Evolutionary conservation across 1,284 basidiomycete species (phyloP).

Genomic region (Sporisorium graminicola): DNA sequence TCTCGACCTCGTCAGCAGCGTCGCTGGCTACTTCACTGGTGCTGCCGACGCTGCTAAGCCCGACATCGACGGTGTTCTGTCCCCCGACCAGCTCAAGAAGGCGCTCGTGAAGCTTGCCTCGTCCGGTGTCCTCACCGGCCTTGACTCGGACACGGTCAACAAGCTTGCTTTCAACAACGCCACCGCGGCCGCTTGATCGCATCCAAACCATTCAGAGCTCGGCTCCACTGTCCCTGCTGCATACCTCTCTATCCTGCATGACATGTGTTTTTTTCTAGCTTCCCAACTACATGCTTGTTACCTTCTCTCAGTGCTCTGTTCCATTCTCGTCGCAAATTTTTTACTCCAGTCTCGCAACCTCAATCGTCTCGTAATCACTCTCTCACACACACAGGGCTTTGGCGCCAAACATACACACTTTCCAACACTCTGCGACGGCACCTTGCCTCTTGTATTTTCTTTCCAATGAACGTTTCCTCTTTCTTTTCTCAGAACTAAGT

Average conservation of each 20-base stretch:
- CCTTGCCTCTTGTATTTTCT: not conserved
- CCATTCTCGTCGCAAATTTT: constrained; percentile 16
- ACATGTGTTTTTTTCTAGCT: constrained; percentile 29
- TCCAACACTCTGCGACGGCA: not conserved
- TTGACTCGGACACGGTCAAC: constrained; percentile 65
- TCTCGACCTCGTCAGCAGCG: constrained; percentile 59
- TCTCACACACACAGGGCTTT: not conserved
- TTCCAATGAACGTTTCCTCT: constrained; percentile 6
- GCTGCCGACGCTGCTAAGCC: constrained; percentile 57
- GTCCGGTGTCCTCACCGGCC: constrained; percentile 72
- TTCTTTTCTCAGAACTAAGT: not conserved
- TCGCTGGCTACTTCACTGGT: constrained; percentile 53
- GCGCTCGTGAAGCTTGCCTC: constrained; percentile 78
- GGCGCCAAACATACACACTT: not conserved
- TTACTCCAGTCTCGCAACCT: constrained; percentile 9
- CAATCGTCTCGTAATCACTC: constrained; percentile 9
- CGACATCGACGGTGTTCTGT: constrained; percentile 71
- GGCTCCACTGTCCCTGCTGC: constrained; percentile 35
- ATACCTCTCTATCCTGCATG: constrained; percentile 22
- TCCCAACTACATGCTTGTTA: not conserved
- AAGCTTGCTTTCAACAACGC: constrained; percentile 69
- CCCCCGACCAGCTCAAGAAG: constrained; percentile 79
- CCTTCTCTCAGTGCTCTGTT: not conserved
- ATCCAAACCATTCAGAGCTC: constrained; percentile 15
- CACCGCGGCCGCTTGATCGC: constrained; percentile 39